phyloP scores from a whole-genome alignment of 1,139 yeast species.

The Saccharomyces uvarum region DNA sequence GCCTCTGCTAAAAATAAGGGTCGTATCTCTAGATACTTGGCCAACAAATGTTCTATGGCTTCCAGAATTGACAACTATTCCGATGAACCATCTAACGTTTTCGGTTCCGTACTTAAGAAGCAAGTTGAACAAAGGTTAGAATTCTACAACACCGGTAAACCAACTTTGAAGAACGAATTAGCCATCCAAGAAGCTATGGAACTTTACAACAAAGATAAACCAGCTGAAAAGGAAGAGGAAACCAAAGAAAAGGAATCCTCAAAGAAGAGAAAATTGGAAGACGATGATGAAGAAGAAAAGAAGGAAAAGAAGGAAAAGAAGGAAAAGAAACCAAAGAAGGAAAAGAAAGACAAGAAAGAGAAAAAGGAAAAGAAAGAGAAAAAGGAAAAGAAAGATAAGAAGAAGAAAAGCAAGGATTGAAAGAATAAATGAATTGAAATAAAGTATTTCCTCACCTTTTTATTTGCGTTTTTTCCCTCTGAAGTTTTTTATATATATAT shows the following conservation, averaged over 20 bases:
- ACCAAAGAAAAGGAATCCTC: conserved; percentile 21
- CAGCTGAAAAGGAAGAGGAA: conserved; percentile 38
- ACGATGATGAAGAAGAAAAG: conserved; percentile 34
- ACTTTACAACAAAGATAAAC: conserved; percentile 51
- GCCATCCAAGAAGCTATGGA: conserved; percentile 90
- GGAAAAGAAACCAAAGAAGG: conserved; percentile 48
- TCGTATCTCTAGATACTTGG: conserved; percentile 95
- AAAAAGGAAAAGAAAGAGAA: conserved; percentile 51
- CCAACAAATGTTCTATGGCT: conserved; percentile 98
- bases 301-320: conserved; percentile 40
- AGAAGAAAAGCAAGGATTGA: conserved; percentile 43
- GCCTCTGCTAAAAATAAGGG: conserved; percentile 98
- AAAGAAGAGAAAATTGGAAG: conserved; percentile 42
- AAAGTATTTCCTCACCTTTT: conserved; percentile 2
- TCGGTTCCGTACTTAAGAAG: conserved; percentile 84
- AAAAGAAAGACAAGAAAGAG: conserved; percentile 45
- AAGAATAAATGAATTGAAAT: conserved; percentile 26
- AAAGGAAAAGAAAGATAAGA: conserved; percentile 48
- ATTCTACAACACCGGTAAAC: conserved; percentile 91
- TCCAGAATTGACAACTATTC: conserved; percentile 95
- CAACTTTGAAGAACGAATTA: conserved; percentile 92
- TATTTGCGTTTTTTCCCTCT: not conserved
- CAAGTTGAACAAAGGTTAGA: conserved; percentile 97
- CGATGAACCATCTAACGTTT: conserved; percentile 75
- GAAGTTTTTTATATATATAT: conserved; percentile 7